Percentiles rank a stretch among this genome's conserved stretches.
phyloP scores from a whole-genome alignment of 495 filamentous ascomycete genomes.

The Annulohypoxylon maeteangense region DNA sequence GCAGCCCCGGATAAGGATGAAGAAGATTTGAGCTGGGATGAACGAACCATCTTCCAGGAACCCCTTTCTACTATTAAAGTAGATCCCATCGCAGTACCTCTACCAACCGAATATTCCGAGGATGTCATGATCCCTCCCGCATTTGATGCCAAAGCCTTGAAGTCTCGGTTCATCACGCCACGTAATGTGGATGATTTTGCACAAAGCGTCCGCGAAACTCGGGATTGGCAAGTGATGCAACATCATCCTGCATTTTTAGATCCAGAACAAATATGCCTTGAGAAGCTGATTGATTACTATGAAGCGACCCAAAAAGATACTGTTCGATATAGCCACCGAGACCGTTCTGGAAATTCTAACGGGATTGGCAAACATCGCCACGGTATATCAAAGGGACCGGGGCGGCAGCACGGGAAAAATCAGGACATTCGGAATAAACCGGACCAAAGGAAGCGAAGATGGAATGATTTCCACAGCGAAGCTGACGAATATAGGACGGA shows the following conservation, averaged over 20 bases:
- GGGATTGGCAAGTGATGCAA: slow-evolving; percentile 56
- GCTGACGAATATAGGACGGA: slow-evolving; percentile 4
- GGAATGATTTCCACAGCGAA: slow-evolving; percentile 26
- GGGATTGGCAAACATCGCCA: slow-evolving; percentile 21
- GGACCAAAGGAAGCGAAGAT: slow-evolving; percentile 37
- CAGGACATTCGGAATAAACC: slow-evolving; percentile 26
- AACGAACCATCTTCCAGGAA: slow-evolving; percentile 53
- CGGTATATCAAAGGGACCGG: slow-evolving; percentile 17
- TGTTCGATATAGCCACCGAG: slow-evolving; percentile 17
- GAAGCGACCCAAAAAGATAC: slow-evolving; percentile 28
- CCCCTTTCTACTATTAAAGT: slow-evolving; percentile 43
- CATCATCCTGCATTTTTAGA: slow-evolving; percentile 60
- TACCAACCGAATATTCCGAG: slow-evolving; percentile 53
- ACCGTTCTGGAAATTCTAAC: slow-evolving; percentile 23
- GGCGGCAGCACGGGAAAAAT: slow-evolving; percentile 30
- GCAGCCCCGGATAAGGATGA: slow-evolving; percentile 44
- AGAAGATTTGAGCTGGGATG: slow-evolving; percentile 53
- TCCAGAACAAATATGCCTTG: slow-evolving; percentile 27
- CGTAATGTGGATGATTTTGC: slow-evolving; percentile 58
- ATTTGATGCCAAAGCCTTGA: slow-evolving; percentile 57
- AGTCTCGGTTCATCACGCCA: slow-evolving; percentile 59
- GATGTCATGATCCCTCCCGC: slow-evolving; percentile 57
- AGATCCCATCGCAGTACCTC: slow-evolving; percentile 57
- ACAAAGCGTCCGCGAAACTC: slow-evolving; percentile 53
- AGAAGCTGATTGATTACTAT: slow-evolving; percentile 41